Evolutionary conservation across 208 protist species (phyloP), one percentile per base, ranked within the genome.

Genomic region (Lotmaria passim): DNA sequence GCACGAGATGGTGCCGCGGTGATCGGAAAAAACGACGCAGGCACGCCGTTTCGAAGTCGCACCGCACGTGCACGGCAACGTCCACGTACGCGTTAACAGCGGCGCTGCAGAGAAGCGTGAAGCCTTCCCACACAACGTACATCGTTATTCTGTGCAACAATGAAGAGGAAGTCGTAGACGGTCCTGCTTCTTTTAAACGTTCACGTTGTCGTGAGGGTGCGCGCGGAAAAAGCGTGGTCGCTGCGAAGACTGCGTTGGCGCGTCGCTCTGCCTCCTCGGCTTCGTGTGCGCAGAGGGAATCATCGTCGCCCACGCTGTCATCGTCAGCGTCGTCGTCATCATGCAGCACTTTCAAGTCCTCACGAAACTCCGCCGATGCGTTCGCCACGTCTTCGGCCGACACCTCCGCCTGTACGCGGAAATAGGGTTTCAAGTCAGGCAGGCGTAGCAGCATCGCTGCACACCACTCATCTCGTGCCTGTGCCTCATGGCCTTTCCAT

Each of bases 111-210:
- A 87, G 81, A 2, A 90, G 65, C 30, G 78, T 53, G 52, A 87
- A 82, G 15, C 85, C 85, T 46, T 90, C 85, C 44, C 85, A 90
- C 21, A 90, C 73, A 19, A 87, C 60, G 39, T 76, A 85, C 38
- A 77, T 34, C 53, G 24, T 55, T n/a, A 62, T 5, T 1, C 8
- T 1, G 21, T 36, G 14, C 2, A 5, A 21, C 19, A 21, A 10
- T 7, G 44, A 19, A 48, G 44, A 23, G 14, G 5, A 23, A 21
- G 34, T 41, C 28, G 61, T 23, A 24, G 23, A 30, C n/a, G n/a
- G n/a, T n/a, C n/a, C n/a, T n/a, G n/a, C n/a, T n/a, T n/a, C n/a
- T n/a, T n/a, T n/a, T n/a, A n/a, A n/a, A n/a, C n/a, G n/a, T n/a
- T n/a, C n/a, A n/a, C n/a, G n/a, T n/a, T n/a, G n/a, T n/a, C n/a